phyloP scores from a whole-genome alignment of 176 grass and related monocot species.

The Phragmites australis region DNA sequence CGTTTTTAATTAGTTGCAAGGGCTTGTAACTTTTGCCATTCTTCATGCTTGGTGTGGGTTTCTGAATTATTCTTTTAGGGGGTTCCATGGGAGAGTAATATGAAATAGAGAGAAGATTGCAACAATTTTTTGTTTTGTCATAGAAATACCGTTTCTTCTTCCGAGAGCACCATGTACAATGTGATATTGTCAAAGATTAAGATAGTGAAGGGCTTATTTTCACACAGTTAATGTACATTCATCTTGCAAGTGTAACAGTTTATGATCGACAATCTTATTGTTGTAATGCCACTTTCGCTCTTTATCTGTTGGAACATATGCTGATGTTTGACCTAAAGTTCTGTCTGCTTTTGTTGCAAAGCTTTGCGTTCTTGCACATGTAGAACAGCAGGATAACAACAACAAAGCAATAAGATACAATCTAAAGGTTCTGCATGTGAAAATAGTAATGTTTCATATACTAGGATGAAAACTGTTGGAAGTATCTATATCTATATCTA shows the following conservation, averaged over 20 bases:
- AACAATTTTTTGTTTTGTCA: constrained; percentile 35
- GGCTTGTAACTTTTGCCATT: constrained; percentile 52
- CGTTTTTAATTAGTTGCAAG: constrained; percentile 66
- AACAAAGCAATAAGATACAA: background rate
- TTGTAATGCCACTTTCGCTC: no score
- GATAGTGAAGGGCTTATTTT: constrained; percentile 40
- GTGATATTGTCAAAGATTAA: constrained; percentile 47
- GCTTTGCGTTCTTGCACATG: background rate
- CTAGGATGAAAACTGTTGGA: background rate
- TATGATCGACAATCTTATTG: background rate
- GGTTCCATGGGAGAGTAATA: constrained; percentile 28
- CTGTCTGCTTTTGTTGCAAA: background rate
- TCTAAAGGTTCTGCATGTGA: background rate
- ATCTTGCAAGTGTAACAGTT: constrained; percentile 17
- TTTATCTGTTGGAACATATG: background rate
- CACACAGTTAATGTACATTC: constrained; percentile 19
- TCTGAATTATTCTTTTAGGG: constrained; percentile 28
- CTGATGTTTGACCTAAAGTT: background rate
- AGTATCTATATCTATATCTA: no score
- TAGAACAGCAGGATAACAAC: background rate
- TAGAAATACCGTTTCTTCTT: constrained; percentile 36
- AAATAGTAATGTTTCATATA: background rate
- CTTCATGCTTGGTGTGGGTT: constrained; percentile 33
- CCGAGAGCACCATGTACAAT: constrained; percentile 37
- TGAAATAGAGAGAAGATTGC: constrained; percentile 45